These are phyloP conservation scores for Crucibulum laeve DNA, from an alignment of 768 basidiomycete genomes.

Conservation along the genomic window DNA sequence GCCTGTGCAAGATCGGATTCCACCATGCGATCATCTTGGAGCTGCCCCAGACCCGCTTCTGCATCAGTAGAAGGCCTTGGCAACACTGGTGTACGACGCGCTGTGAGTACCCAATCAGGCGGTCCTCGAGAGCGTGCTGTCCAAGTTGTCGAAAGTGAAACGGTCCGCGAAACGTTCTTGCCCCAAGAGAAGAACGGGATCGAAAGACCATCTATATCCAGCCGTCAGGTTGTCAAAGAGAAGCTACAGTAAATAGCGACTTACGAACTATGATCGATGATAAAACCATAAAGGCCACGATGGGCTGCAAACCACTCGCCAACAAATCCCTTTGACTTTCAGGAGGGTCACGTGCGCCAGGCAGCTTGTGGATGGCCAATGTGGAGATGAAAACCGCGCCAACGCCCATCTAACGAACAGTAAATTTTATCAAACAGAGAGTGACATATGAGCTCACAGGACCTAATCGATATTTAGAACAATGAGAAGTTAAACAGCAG, in stretches of 20 bases:
- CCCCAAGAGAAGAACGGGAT: slow-evolving; percentile 64
- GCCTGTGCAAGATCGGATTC: no score
- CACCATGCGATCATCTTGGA: no score
- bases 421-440: slow-evolving; percentile 2
- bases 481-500: slow-evolving; percentile 1
- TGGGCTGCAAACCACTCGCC: slow-evolving; percentile 69
- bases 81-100: slow-evolving; percentile 16
- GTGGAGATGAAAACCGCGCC: slow-evolving; percentile 86
- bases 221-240: background rate
- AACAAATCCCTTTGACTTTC: slow-evolving; percentile 67
- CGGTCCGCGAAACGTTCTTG: slow-evolving; percentile 40
- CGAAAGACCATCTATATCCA: slow-evolving; percentile 68
- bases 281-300: slow-evolving; percentile 85
- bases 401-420: slow-evolving; percentile 72
- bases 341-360: slow-evolving; percentile 55
- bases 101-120: slow-evolving; percentile 12
- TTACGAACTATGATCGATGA: slow-evolving; percentile 80
- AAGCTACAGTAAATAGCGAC: slow-evolving; percentile 14
- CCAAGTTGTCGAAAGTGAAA: slow-evolving; percentile 38
- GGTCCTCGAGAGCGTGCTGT: background rate
- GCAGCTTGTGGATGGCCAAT: slow-evolving; percentile 60
- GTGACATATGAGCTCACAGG: slow-evolving; percentile 37
- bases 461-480: slow-evolving; percentile 25
- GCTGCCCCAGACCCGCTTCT: slow-evolving; percentile 4
- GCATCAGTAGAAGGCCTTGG: slow-evolving; percentile 8